phyloP scores from a whole-genome alignment of 1,284 basidiomycete species.

The Sphaerobolus stellatus region DNA sequence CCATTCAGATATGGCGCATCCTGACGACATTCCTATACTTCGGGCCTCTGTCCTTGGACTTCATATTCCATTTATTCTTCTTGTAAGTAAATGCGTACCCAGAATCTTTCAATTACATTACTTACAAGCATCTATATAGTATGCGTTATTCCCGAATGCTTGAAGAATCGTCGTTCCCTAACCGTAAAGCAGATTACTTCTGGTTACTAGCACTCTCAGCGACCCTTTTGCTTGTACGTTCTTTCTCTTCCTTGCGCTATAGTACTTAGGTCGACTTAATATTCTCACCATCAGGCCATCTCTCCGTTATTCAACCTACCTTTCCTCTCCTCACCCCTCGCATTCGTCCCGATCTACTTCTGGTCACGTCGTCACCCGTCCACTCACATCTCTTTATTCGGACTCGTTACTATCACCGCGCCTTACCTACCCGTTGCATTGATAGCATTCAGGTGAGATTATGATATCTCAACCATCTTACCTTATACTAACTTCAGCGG shows the following conservation, averaged over 20 bases:
- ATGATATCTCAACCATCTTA: neutral
- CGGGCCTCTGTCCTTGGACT: constrained; percentile 89
- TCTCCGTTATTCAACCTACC: constrained; percentile 88
- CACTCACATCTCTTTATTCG: constrained; percentile 94
- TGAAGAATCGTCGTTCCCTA: constrained; percentile 93
- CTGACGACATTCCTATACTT: constrained; percentile 96
- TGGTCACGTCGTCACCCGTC: constrained; percentile 95
- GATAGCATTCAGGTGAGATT: constrained; percentile 64
- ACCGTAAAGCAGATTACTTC: constrained; percentile 88
- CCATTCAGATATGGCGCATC: constrained; percentile 77
- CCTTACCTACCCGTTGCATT: constrained; percentile 93
- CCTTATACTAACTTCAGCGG: too few species aligned
- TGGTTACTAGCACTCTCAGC: constrained; percentile 86
- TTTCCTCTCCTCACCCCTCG: constrained; percentile 84
- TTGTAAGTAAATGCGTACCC: constrained; percentile 62
- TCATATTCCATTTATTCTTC: constrained; percentile 97
- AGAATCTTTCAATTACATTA: neutral
- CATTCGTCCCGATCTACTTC: constrained; percentile 93
- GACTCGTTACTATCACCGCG: constrained; percentile 90
- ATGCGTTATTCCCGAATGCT: constrained; percentile 96
- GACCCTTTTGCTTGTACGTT: constrained; percentile 75
- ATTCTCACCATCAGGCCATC: constrained; percentile 50
- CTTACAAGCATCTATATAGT: constrained; percentile 38
- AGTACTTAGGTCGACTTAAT: neutral
- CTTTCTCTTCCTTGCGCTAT: neutral